These are phyloP conservation scores for Cladosporium oxysporum DNA, from an alignment of 2,329 filamentous ascomycete genomes.

Conservation along the genomic window DNA sequence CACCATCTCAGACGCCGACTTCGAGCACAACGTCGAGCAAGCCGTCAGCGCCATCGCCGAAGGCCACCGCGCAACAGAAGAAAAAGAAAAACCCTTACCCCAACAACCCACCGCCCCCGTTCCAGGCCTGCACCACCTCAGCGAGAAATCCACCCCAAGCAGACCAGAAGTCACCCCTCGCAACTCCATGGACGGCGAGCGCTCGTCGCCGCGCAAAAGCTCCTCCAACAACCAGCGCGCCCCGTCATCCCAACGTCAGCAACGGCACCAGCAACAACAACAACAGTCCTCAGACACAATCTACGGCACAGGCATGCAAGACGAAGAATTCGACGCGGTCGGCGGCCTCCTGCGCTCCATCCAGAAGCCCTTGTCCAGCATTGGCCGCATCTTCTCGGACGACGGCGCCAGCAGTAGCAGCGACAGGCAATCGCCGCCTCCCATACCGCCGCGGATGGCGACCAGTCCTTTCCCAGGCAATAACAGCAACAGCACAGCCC, in stretches of 20 bases:
- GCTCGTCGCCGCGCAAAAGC: constrained; percentile 59
- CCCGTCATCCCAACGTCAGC: not conserved
- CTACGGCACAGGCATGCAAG: constrained; percentile 21
- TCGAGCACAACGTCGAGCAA: constrained; percentile 93
- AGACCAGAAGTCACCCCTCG: constrained; percentile 60
- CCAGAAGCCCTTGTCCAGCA: constrained; percentile 84
- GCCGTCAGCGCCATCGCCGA: constrained; percentile 95
- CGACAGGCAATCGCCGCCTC: constrained; percentile 35
- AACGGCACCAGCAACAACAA: not conserved
- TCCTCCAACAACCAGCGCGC: constrained; percentile 43
- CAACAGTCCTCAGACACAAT: constrained; percentile 12
- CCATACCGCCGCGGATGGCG: not conserved
- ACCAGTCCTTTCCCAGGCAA: constrained; percentile 3
- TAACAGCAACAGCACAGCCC: not conserved
- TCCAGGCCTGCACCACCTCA: constrained; percentile 41
- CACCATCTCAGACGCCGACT: constrained; percentile 92
- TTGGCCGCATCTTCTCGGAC: constrained; percentile 92
- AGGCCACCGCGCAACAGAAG: constrained; percentile 62
- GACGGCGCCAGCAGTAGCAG: constrained; percentile 40
- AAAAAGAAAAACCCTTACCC: constrained; percentile 34
- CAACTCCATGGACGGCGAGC: constrained; percentile 62
- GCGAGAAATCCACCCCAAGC: constrained; percentile 53
- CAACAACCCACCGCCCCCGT: constrained; percentile 30
- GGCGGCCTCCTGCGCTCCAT: constrained; percentile 85
- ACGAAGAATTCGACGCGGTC: constrained; percentile 68